Conservation (phyloP, 1,284 basidiomycete genomes). For the Rhodotorula sp. region DNA sequence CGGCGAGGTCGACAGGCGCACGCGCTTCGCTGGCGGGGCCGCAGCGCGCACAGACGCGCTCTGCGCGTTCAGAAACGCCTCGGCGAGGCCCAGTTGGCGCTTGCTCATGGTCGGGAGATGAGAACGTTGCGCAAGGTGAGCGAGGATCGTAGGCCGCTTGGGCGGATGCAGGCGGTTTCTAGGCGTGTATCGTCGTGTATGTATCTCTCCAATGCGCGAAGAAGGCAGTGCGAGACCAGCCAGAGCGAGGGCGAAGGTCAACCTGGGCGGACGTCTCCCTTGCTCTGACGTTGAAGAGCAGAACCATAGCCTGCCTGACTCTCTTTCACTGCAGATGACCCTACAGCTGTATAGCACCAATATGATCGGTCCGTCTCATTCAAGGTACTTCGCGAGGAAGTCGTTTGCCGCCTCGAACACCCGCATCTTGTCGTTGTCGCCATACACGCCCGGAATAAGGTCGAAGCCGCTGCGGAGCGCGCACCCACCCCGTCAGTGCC, state of each 20-base stretch:
- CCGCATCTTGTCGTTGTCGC: conserved; percentile 8
- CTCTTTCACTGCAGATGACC: too few relatives aligned
- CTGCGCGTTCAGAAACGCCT: conserved; percentile 6
- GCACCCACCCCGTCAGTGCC: neutral
- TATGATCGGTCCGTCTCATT: too few relatives aligned
- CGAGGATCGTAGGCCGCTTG: neutral
- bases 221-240: too few relatives aligned
- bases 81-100: conserved; percentile 22
- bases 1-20: conserved; percentile 10
- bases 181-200: too few relatives aligned
- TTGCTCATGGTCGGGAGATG: conserved; percentile 9
- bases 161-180: neutral
- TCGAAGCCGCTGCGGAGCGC: conserved; percentile 23
- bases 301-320: too few relatives aligned
- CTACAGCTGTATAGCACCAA: too few relatives aligned
- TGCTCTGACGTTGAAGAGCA: too few relatives aligned
- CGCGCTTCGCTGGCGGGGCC: conserved; percentile 6
- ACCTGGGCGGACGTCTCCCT: too few relatives aligned
- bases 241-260: too few relatives aligned
- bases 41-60: neutral
- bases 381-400: conserved; percentile 27
- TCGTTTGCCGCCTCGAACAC: conserved; percentile 25
- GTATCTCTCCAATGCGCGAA: too few relatives aligned
- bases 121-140: too few relatives aligned
- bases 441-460: conserved; percentile 22